Percentiles rank a stretch among this genome's conserved stretches.
These are phyloP conservation scores for Penstemon eatonii DNA, from an alignment of 257 asterid species.

Conservation along the genomic window DNA sequence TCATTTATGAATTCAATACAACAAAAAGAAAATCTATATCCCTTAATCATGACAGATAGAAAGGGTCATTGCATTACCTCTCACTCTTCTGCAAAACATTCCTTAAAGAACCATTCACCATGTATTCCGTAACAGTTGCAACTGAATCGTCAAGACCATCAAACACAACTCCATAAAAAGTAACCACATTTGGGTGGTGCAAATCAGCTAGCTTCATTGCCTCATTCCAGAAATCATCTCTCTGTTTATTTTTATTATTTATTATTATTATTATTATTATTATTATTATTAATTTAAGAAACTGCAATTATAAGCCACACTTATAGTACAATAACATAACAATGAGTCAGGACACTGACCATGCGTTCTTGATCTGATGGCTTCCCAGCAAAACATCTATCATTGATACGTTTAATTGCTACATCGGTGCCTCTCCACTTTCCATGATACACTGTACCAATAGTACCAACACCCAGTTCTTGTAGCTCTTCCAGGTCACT, in stretches of 20 bases:
- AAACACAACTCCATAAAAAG: constrained; percentile 95
- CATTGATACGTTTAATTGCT: constrained; percentile 92
- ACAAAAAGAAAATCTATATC: no score
- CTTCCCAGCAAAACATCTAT: constrained; percentile 93
- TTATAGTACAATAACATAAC: constrained; percentile 5
- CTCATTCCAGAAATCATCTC: constrained; percentile 99
- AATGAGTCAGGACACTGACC: constrained; percentile 51
- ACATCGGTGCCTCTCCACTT: constrained; percentile 99
- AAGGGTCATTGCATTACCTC: constrained; percentile 44
- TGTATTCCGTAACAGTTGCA: constrained; percentile 97
- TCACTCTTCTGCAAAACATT: constrained; percentile 86
- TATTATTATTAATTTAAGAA: background rate
- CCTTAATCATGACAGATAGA: no score
- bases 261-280: no score
- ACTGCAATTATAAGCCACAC: constrained; percentile 19
- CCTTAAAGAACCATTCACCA: constrained; percentile 97
- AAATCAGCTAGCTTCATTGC: constrained; percentile 96
- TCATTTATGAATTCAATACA: no score
- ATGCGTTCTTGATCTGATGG: constrained; percentile 97
- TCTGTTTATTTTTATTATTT: constrained; percentile 37
- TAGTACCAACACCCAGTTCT: constrained; percentile 97
- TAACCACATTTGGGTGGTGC: constrained; percentile 99
- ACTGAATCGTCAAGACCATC: constrained; percentile 94
- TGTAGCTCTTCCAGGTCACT: constrained; percentile 89
- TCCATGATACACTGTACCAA: constrained; percentile 99